These are phyloP conservation scores for Cylindrotheca fusiformis DNA, from an alignment of 108 stramenopile species.

Conservation along the genomic window DNA sequence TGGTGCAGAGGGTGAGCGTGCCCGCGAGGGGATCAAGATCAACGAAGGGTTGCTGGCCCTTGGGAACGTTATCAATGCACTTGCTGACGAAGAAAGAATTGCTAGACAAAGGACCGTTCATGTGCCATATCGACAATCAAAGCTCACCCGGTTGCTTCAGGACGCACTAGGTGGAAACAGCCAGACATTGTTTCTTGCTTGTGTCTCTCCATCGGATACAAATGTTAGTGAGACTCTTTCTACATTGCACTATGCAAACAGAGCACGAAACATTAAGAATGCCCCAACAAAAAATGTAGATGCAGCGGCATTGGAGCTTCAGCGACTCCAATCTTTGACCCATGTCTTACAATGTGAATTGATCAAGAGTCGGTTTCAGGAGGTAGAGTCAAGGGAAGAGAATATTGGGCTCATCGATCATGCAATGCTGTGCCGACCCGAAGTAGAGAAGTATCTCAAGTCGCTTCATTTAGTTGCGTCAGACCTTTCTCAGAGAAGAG, in stretches of 20 bases:
- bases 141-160: constrained; percentile 92
- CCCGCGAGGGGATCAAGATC: constrained; percentile 92
- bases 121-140: constrained; percentile 90
- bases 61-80: constrained; percentile 97
- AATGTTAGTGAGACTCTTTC: constrained; percentile 90
- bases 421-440: constrained; percentile 50
- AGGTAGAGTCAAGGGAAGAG: constrained; percentile 5
- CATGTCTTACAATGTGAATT: constrained; percentile 68
- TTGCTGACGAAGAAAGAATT: constrained; percentile 86
- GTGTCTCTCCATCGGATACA: constrained; percentile 90
- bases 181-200: constrained; percentile 90
- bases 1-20: constrained; percentile 84
- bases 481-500: constrained; percentile 8
- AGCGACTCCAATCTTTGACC: constrained; percentile 65
- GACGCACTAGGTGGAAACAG: constrained; percentile 97
- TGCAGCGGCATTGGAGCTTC: constrained; percentile 75
- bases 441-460: constrained; percentile 59
- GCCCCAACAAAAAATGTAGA: constrained; percentile 82
- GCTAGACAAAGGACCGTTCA: constrained; percentile 66
- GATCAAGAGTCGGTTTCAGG: constrained; percentile 49
- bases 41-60: constrained; percentile 96
- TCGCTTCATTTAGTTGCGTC: constrained; percentile 39
- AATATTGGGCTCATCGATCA: constrained; percentile 49
- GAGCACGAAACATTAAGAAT: constrained; percentile 94
- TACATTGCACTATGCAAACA: constrained; percentile 93